Conservation (phyloP, 495 filamentous ascomycete genomes). For the Xylaria grammica region DNA sequence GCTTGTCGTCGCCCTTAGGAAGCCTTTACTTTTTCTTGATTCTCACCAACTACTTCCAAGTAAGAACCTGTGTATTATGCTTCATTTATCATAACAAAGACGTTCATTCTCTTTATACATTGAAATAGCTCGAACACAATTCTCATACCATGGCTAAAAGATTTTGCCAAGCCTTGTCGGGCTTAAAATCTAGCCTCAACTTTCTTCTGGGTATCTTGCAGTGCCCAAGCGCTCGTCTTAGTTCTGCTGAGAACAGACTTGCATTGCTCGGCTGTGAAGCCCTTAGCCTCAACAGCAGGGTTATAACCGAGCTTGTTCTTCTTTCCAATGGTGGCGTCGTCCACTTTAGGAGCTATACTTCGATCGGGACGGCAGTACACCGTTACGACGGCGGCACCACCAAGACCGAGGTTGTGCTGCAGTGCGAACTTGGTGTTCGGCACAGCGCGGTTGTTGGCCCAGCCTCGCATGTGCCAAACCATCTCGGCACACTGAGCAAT, state of each 20-base stretch:
- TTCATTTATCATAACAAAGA: not conserved
- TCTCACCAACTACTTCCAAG: no score
- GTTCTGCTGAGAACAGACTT: slow-evolving; percentile 73
- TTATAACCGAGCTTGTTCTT: slow-evolving; percentile 82
- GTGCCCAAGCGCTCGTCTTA: slow-evolving; percentile 70
- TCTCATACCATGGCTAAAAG: not conserved
- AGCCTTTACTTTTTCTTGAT: no score
- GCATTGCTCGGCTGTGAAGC: slow-evolving; percentile 78
- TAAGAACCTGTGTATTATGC: no score
- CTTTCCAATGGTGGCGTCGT: slow-evolving; percentile 63
- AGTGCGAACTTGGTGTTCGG: slow-evolving; percentile 71
- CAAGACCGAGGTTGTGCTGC: slow-evolving; percentile 94
- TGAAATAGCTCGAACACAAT: not conserved
- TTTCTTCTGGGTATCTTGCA: slow-evolving; percentile 73
- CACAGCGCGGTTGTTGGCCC: slow-evolving; percentile 89
- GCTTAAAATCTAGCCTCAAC: slow-evolving; percentile 58
- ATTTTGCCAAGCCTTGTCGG: not conserved
- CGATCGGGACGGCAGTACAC: slow-evolving; percentile 91
- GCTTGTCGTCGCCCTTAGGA: no score
- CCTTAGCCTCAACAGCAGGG: slow-evolving; percentile 86
- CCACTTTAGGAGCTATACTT: slow-evolving; percentile 59
- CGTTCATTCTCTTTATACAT: not conserved
- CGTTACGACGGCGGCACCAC: slow-evolving; percentile 88
- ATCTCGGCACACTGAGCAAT: slow-evolving; percentile 95
- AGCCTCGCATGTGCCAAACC: slow-evolving; percentile 94